Evolutionary conservation across 1,284 basidiomycete genomes (phyloP), one percentile per base, ranked within the genome.

Genomic region (Heliocybe sulcata): DNA sequence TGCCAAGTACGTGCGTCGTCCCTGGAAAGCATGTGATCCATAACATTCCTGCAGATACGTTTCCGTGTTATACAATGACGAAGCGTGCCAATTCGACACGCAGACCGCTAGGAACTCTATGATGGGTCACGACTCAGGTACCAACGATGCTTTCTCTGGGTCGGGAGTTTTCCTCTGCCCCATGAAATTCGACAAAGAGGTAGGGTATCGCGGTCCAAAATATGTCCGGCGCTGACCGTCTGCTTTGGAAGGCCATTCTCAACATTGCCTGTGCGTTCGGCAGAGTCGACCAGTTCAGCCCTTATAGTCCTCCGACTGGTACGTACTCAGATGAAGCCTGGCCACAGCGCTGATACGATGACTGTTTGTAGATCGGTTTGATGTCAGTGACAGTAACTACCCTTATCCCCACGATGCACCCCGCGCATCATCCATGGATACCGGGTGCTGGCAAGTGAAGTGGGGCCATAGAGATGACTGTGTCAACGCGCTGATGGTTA

Each of bases 391-490:
- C 25, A 16, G 22, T 52, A n/a, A 52, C 35, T 60, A 77, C 79
- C 3, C 58, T 61, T 52, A 25, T n/a, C 83, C 80, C 4, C 85
- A 88, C 60, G 69, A 82, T 62, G 72, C 70, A 2, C 73, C 75
- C 23, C 82, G 83, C 45, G 74, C 72, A 27, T 52, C 72, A 6
- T 60, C 62, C 14, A 89, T 88, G 87, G 78, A 83, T 52, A 58
- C 61, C 0, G 67, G 73, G 8, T 82, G 83, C 56, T 90, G 85
- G 81, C 85, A 87, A 64, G 74, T 88, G 31, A 91, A 90, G 64
- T 91, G 85, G 85, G 72, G 74, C 27, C 79, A 87, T 66, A 76
- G 88, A 42, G 83, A 89, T 56, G 83, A 90, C 59, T 87, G 84
- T 57, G 77, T 89, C 52, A 79, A 71, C 57, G 88, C 88, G 26